Base-by-base conservation (phyloP, 1,139 yeast genomes). In the Geotrichum siamense region DNA sequence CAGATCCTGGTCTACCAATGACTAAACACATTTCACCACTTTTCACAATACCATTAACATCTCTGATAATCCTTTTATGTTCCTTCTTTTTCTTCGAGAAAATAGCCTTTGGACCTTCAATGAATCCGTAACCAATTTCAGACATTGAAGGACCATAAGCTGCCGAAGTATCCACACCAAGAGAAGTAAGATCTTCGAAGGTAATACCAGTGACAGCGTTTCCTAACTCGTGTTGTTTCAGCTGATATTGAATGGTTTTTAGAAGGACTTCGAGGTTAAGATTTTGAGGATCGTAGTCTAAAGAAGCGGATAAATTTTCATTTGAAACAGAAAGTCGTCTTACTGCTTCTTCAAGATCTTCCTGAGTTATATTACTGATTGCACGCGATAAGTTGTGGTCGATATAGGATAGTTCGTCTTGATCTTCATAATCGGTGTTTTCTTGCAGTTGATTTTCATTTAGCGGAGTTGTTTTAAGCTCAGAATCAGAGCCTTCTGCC, bases 1-100 rank as follows among this genome's bases (percentile, higher is more conserved):
- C 83, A 17, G 83, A 75, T 48, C 83, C 84, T 6, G 83, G 83
- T 52, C 80, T 70, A 42, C 83, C 84, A 38, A 78, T 67, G 2
- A 77, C 81, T 50, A 76, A 65, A 38, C 74, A 66, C 76, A 76
- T 72, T 56, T 77, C 82, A 48, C 82, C 82, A 13, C 76, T 70
- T 49, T 67, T 68, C 12, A 75, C 63, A 49, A 60, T 54, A 51
- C 77, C 67, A 55, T 62, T 57, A 50, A 69, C 50, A 49, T 62
- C 58, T 52, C 67, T 64, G 47, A 77, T 67, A 42, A 77, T 72
- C 44, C 69, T 63, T 58, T 76, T 63, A 17, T 30, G 17, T 30
- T 30, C 19, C 6, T 15, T 15, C 55, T 60, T 61, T 56, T 53
- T 35, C 20, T 19, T 10, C 16, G 35, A 29, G 9, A 73, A 70